phyloP scores from a whole-genome alignment of 257 asterid genomes.

The Jacaranda mimosifolia region DNA sequence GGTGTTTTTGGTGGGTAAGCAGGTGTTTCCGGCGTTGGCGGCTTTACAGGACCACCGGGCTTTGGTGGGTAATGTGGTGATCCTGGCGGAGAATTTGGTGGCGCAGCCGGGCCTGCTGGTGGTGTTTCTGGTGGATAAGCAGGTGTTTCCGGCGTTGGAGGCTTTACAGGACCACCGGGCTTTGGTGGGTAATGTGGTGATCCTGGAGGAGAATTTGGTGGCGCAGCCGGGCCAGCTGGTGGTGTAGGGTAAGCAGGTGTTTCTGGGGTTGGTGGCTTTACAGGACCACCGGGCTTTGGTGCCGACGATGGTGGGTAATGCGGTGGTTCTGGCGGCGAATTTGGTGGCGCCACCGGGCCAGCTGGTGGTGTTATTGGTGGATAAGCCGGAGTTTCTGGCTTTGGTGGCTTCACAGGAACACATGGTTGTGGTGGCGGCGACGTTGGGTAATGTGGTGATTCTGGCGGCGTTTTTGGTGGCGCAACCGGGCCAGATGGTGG shows the following conservation, averaged over 20 bases:
- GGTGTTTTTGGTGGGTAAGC: slow-evolving; percentile 37
- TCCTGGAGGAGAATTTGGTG: slow-evolving; percentile 31
- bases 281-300: slow-evolving; percentile 23
- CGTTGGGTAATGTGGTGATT: slow-evolving; percentile 17
- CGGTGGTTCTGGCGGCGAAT: slow-evolving; percentile 33
- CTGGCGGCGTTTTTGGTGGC: neutral
- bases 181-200: slow-evolving; percentile 18
- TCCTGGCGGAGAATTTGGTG: slow-evolving; percentile 26
- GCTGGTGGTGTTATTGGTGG: slow-evolving; percentile 39
- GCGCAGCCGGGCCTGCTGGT: slow-evolving; percentile 29
- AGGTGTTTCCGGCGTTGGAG: neutral
- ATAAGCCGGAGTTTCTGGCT: slow-evolving; percentile 12
- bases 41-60: neutral
- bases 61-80: slow-evolving; percentile 17
- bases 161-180: slow-evolving; percentile 22
- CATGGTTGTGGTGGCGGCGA: slow-evolving; percentile 30
- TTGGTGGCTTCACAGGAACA: slow-evolving; percentile 23
- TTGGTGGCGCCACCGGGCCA: slow-evolving; percentile 36
- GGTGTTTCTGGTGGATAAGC: slow-evolving; percentile 25
- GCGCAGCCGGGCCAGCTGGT: slow-evolving; percentile 25
- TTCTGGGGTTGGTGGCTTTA: slow-evolving; percentile 9
- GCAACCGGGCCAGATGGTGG: too few relatives aligned
- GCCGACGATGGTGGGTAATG: slow-evolving; percentile 32
- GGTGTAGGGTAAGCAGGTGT: slow-evolving; percentile 30
- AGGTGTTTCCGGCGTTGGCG: neutral